Evolutionary conservation across 2,329 filamentous ascomycete species (phyloP).

Genomic region (Zopfia rhizophila): DNA sequence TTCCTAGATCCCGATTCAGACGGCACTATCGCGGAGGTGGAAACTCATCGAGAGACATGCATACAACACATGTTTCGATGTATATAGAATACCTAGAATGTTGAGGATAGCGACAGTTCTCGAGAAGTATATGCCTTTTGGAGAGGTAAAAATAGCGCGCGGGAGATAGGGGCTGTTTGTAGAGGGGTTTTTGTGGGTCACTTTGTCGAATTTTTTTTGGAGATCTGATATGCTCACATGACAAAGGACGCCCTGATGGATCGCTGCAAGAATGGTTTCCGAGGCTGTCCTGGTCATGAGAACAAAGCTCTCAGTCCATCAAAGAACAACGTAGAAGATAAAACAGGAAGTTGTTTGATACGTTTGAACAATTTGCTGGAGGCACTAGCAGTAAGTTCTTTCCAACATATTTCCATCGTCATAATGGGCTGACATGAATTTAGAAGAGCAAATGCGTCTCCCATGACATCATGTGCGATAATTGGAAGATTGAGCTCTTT

Average conservation of each 20-base stretch:
- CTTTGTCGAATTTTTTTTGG: no score
- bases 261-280: neutral
- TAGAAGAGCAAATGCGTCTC: conserved; percentile 30
- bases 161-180: no score
- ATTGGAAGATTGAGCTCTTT: conserved; percentile 26
- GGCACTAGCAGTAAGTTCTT: no score
- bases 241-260: neutral
- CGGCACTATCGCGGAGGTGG: conserved; percentile 15
- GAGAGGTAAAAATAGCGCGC: no score
- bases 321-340: neutral
- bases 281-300: neutral
- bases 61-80: no score
- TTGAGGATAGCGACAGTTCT: no score
- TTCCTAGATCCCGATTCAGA: conserved; percentile 15
- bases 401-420: no score
- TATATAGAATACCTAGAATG: no score
- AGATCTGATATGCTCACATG: no score
- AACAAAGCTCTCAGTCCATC: neutral
- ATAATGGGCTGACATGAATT: conserved; percentile 15
- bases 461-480: conserved; percentile 29
- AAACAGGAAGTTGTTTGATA: neutral
- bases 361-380: neutral
- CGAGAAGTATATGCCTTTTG: no score
- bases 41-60: no score
- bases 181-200: no score